phyloP scores from a whole-genome alignment of 2,329 filamentous ascomycete species.

The Emmonsiellopsis sp. region DNA sequence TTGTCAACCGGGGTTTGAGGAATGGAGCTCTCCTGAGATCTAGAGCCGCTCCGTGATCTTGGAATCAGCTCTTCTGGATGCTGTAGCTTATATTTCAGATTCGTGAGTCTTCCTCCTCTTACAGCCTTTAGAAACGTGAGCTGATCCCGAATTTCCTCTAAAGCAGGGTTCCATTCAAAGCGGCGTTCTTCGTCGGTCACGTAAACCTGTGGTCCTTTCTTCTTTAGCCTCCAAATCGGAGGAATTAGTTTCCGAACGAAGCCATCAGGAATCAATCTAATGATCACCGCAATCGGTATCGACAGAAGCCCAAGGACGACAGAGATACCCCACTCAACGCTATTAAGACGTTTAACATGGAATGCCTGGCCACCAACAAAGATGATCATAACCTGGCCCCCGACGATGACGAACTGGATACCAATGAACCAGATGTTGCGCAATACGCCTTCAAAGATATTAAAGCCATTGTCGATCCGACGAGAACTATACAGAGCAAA shows the following conservation, averaged over 20 bases:
- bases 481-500: conserved; percentile 18
- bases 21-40: conserved; percentile 34
- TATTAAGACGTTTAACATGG: conserved; percentile 51
- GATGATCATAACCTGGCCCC: conserved; percentile 62
- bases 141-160: conserved; percentile 55
- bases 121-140: conserved; percentile 54
- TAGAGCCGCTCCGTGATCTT: conserved; percentile 33
- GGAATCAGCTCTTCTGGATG: conserved; percentile 43
- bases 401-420: conserved; percentile 58
- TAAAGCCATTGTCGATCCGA: conserved; percentile 35
- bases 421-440: conserved; percentile 43
- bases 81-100: conserved; percentile 51
- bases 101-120: conserved; percentile 52
- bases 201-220: conserved; percentile 30
- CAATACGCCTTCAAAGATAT: conserved; percentile 35
- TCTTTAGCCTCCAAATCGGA: conserved; percentile 26
- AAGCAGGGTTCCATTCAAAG: conserved; percentile 49
- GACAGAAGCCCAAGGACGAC: conserved; percentile 58
- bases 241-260: conserved; percentile 38
- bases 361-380: conserved; percentile 62
- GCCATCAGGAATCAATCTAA: conserved; percentile 52
- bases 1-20: conserved; percentile 43
- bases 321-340: conserved; percentile 60
- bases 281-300: conserved; percentile 54
- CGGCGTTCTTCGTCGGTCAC: conserved; percentile 38